Base-by-base conservation (phyloP, 2,329 filamentous ascomycete genomes). In the Calonectria pseudoreteaudii region DNA sequence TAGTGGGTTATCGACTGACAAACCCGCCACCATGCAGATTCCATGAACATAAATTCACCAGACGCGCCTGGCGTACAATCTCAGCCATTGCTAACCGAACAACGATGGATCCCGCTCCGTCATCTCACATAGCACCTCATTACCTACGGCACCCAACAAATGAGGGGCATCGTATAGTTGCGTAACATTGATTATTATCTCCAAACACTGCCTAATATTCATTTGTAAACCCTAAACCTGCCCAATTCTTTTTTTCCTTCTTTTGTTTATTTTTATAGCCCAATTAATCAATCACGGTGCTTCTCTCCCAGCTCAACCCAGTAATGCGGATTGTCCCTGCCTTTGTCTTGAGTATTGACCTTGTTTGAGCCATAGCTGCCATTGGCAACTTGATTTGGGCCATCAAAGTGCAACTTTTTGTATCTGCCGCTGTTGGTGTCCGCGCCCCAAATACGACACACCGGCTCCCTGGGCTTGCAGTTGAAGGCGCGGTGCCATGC, bases 401-500 rank as follows among this genome's bases (percentile, higher is more conserved):
- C 26, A 20, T n/a, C 14, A 6, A 36, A 14, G 18, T 6, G n/a
- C 9, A 30, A 13, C 23, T 44, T 53, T n/a, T 64, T 16, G 16
- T 71, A 56, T 30, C 50, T 52, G 7, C 26, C 49, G 16, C 38
- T 28, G 11, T n/a, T 36, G 34, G 26, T 28, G 11, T 62, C 44
- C 14, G 34, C 34, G 18, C 70, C 72, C 41, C 71, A 79, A 23
- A 75, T 20, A 10, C 68, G 72, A 56, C 74, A 78, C 38, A 73
- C 52, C 14, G 58, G 56, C 44, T 68, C 26, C 30, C 53, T 72
- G 53, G 44, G 66, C 70, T 71, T 66, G 53, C 75, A 78, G 20
- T 72, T 52, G 52, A 76, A 78, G 13, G 75, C 70, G n/a, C 74
- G 44, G 16, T 73, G 70, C 77, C 75, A 78, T 10, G 64, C 70